These are phyloP conservation scores for Lipomyces chichibuensis DNA, from an alignment of 805 yeast species.

Conservation along the genomic window DNA sequence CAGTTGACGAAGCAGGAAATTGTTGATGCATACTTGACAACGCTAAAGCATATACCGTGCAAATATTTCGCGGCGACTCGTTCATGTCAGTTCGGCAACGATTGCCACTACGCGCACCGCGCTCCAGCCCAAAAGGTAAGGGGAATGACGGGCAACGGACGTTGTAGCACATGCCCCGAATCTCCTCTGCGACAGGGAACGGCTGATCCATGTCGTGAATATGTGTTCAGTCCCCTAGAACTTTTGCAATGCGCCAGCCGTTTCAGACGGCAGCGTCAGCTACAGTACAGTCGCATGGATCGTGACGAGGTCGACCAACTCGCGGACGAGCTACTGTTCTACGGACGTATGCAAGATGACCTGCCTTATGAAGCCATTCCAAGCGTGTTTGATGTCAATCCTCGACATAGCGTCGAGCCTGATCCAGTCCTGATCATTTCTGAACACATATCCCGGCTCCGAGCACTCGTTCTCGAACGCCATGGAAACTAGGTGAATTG, in stretches of 20 bases:
- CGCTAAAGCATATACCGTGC: conserved; percentile 30
- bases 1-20: conserved; percentile 22
- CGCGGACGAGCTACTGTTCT: not conserved
- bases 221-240: not conserved
- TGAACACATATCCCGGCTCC: not conserved
- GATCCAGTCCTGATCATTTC: not conserved
- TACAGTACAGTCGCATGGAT: not conserved
- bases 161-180: not conserved
- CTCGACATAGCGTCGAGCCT: not conserved
- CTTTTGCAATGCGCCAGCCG: not conserved
- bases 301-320: not conserved
- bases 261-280: not conserved
- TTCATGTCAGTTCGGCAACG: conserved; percentile 26
- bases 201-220: not conserved
- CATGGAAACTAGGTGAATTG: not conserved
- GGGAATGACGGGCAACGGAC: not conserved
- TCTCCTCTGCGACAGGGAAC: not conserved
- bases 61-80: conserved; percentile 11
- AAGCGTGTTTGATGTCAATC: not conserved
- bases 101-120: conserved; percentile 28
- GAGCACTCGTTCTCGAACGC: not conserved
- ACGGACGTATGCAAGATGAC: not conserved
- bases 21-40: conserved; percentile 14
- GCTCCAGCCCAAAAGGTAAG: not conserved
- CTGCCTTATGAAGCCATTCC: not conserved